Evolutionary conservation across 2,329 filamentous ascomycete genomes (phyloP), one percentile per base, ranked within the genome.

Genomic region (Fusarium caatingaense): DNA sequence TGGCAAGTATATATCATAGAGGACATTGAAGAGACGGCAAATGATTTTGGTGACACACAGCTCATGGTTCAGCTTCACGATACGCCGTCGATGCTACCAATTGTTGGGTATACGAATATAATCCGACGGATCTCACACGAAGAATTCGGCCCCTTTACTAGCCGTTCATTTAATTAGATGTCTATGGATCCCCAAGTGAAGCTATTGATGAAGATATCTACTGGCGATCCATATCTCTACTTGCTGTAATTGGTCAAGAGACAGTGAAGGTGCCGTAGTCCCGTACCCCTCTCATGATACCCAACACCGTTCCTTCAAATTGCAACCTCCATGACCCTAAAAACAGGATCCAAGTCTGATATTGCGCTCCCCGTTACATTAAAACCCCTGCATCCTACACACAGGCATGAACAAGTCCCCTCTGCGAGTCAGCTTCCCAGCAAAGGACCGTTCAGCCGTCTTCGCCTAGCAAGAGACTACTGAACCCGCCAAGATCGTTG

Each of bases 61-160:
- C 34, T n/a, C 16, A 37, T n/a, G 34, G 34, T 37, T n/a, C 34
- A 37, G 34, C 34, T 37, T n/a, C 34, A n/a, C 3, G 16, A 37
- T 37, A 6, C 34, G 16, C 18, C 8, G 10, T 11, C 18, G 18
- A n/a, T n/a, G 34, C 6, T 4, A 37, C 18, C 34, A 37, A n/a
- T 3, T 1, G 18, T n/a, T 1, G 10, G 18, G 18, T 4, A 37
- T 37, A 0, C 34, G 18, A n/a, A 37, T 37, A 37, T n/a, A 37
- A n/a, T 3, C 1, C 18, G 18, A n/a, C 18, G 34, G 34, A 12
- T 12, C 34, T 37, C 1, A 0, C 6, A n/a, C 18, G 10, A 37
- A 37, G 34, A 18, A 37, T 37, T 6, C 10, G 34, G 18, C 2
- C 18, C 34, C 34, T n/a, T 2, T 1, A 37, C 16, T 37, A 37